Conservation (phyloP, 805 yeast genomes). For the Starmerella bombicola region DNA sequence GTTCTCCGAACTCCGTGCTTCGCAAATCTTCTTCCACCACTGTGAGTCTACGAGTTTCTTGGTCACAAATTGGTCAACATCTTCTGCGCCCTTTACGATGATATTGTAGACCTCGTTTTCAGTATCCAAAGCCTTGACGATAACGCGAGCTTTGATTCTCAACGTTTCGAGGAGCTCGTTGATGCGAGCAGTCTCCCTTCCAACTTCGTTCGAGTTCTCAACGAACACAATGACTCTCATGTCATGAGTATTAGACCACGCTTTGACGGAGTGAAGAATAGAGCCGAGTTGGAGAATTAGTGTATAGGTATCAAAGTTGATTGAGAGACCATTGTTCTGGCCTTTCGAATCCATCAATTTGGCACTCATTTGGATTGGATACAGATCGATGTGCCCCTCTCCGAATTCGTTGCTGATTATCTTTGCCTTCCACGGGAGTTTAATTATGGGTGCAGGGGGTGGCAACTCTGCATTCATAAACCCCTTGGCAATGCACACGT, state of each 20-base stretch:
- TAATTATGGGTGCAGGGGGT: slow-evolving; percentile 17
- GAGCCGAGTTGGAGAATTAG: slow-evolving; percentile 89
- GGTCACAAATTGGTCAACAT: slow-evolving; percentile 38
- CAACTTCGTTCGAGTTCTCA: slow-evolving; percentile 56
- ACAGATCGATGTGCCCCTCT: slow-evolving; percentile 55
- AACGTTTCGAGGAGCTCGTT: slow-evolving; percentile 53
- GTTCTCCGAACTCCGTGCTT: slow-evolving; percentile 36
- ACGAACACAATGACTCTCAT: slow-evolving; percentile 83
- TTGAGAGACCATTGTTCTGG: slow-evolving; percentile 54
- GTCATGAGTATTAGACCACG: slow-evolving; percentile 69
- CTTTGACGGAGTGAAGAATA: slow-evolving; percentile 80
- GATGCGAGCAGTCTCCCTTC: slow-evolving; percentile 56
- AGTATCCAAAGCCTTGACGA: slow-evolving; percentile 54
- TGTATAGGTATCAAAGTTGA: slow-evolving; percentile 92
- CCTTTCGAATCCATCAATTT: slow-evolving; percentile 56
- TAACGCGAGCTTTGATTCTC: slow-evolving; percentile 71
- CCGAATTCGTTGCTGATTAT: slow-evolving; percentile 24
- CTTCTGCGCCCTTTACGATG: slow-evolving; percentile 55
- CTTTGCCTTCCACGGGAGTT: slow-evolving; percentile 22
- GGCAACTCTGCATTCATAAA: slow-evolving; percentile 63
- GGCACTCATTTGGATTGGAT: slow-evolving; percentile 95
- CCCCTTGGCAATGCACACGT: slow-evolving; percentile 89
- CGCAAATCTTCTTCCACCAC: slow-evolving; percentile 73
- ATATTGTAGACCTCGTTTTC: slow-evolving; percentile 58
- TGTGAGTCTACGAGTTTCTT: slow-evolving; percentile 44